Percentiles rank a stretch among this genome's conserved stretches.
Conservation (phyloP, 176 grass and related monocot species). For the Pontederia paniculata region DNA sequence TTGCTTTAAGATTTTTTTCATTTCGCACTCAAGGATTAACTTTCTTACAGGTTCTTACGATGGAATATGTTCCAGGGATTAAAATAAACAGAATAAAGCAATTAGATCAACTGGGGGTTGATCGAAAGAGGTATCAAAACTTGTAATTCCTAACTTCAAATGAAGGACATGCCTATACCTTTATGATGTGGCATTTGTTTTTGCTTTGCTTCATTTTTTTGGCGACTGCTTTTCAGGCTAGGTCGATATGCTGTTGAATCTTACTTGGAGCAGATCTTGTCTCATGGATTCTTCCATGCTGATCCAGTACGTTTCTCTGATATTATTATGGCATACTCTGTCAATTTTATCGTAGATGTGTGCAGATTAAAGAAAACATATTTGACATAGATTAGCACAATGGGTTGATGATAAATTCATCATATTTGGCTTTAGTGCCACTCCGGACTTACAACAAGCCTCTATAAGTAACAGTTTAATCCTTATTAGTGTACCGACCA, state of each 20-base stretch:
- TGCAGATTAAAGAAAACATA: not conserved
- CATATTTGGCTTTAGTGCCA: too few species aligned
- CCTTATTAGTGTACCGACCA: too few species aligned
- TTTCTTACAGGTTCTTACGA: conserved; percentile 76
- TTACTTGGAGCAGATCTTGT: conserved; percentile 92
- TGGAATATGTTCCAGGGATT: conserved; percentile 98
- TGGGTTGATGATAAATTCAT: too few species aligned
- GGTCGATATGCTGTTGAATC: conserved; percentile 94
- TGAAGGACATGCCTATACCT: not conserved
- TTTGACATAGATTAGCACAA: not conserved
- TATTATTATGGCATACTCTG: not conserved
- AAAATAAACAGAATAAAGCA: conserved; percentile 99
- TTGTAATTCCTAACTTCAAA: conserved; percentile 10
- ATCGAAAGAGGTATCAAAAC: conserved; percentile 71
- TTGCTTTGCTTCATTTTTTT: conserved; percentile 9
- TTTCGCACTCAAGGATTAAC: not conserved
- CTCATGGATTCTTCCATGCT: conserved; percentile 98
- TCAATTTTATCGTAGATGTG: not conserved
- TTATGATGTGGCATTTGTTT: not conserved
- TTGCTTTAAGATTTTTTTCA: too few species aligned
- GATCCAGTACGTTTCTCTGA: conserved; percentile 57
- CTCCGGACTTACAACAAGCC: too few species aligned
- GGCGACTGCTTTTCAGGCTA: conserved; percentile 41
- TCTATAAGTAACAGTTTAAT: too few species aligned
- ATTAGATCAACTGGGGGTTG: conserved; percentile 86